Conservation (phyloP, 768 basidiomycete genomes). For the Rhodosporidiobolus odoratus region DNA sequence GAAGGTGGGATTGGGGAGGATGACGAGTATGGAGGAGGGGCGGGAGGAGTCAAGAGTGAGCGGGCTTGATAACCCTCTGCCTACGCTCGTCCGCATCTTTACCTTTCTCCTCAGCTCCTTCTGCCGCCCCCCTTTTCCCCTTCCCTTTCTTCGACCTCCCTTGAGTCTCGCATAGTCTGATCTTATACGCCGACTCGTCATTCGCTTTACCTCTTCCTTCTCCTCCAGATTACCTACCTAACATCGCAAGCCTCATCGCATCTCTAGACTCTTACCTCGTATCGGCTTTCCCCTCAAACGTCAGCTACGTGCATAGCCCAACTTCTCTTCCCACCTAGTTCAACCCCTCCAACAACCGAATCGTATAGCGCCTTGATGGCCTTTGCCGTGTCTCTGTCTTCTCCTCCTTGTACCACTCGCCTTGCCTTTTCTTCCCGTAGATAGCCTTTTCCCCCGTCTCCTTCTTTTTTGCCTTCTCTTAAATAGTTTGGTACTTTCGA, state of each 20-base stretch:
- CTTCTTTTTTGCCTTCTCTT: neutral
- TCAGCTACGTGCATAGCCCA: too few relatives aligned
- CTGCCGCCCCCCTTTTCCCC: neutral
- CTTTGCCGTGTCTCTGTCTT: neutral
- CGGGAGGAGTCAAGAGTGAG: neutral
- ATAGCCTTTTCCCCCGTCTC: neutral
- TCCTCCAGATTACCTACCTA: too few relatives aligned
- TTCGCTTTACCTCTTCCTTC: too few relatives aligned
- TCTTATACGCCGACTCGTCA: too few relatives aligned
- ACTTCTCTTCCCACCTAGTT: too few relatives aligned
- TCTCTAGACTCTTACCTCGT: too few relatives aligned
- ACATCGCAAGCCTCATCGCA: too few relatives aligned
- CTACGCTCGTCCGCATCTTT: neutral
- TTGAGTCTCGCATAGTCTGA: too few relatives aligned
- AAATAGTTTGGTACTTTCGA: too few relatives aligned
- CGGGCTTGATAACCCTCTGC: neutral
- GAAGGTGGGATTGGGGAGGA: neutral
- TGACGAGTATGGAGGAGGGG: neutral
- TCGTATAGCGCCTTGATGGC: neutral
- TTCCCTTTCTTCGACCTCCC: neutral
- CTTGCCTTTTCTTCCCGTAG: too few relatives aligned
- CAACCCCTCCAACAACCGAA: neutral
- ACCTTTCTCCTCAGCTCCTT: neutral
- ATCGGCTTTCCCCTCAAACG: too few relatives aligned
- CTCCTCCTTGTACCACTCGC: too few relatives aligned